Percentiles rank a stretch among this genome's conserved stretches.
Conservation (phyloP, 2,329 filamentous ascomycete species). For the Acrocalymma vagum region DNA sequence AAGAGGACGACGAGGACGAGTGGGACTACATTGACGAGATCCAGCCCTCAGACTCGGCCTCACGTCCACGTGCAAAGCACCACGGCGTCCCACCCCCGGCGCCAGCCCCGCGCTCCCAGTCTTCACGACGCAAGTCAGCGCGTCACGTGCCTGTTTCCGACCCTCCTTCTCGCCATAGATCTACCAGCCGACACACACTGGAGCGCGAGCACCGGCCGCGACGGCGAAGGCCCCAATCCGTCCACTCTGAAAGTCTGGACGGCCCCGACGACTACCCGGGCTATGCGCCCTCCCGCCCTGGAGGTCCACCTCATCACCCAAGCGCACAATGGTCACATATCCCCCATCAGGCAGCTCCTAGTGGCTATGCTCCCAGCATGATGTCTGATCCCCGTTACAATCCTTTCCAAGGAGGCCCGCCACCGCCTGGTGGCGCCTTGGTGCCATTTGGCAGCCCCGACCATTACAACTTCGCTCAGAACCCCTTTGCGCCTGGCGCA, state of each 20-base stretch:
- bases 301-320: constrained; percentile 44
- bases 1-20: constrained; percentile 38
- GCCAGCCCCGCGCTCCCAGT: constrained; percentile 46
- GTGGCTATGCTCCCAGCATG: constrained; percentile 48
- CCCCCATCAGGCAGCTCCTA: constrained; percentile 38
- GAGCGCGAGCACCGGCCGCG: constrained; percentile 37
- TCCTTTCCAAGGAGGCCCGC: constrained; percentile 30
- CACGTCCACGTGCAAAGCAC: constrained; percentile 50
- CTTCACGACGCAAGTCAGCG: constrained; percentile 51
- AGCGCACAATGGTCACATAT: constrained; percentile 47
- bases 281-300: constrained; percentile 41
- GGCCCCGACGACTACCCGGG: constrained; percentile 56
- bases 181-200: constrained; percentile 41
- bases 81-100: constrained; percentile 32
- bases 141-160: constrained; percentile 41
- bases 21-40: constrained; percentile 53
- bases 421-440: constrained; percentile 36
- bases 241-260: constrained; percentile 53
- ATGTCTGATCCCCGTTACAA: constrained; percentile 46
- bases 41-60: constrained; percentile 60
- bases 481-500: constrained; percentile 39
- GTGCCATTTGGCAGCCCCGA: constrained; percentile 46
- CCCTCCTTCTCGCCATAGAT: constrained; percentile 42
- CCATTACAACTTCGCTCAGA: constrained; percentile 47
- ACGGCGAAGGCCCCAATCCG: constrained; percentile 43